phyloP scores from a whole-genome alignment of 2,329 filamentous ascomycete genomes.

The Cladosporium sp. region DNA sequence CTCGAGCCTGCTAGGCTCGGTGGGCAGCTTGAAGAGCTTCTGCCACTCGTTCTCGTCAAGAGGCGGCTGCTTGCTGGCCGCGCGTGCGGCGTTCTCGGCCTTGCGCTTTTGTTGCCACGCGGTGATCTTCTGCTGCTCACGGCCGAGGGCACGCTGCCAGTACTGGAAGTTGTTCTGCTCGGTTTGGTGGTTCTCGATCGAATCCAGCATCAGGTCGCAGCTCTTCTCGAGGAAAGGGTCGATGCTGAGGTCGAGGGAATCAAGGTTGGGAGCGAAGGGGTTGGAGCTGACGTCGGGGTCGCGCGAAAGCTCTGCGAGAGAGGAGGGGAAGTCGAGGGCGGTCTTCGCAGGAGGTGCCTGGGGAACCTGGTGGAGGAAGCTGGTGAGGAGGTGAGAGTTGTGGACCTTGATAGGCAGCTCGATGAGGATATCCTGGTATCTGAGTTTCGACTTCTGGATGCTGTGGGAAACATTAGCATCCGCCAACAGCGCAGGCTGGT shows the following conservation, averaged over 20 bases:
- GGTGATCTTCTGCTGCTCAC: constrained; percentile 93
- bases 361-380: constrained; percentile 89
- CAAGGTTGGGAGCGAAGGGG: constrained; percentile 80
- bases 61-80: constrained; percentile 77
- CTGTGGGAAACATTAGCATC: constrained; percentile 42
- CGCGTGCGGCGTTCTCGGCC: constrained; percentile 82
- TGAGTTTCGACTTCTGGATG: constrained; percentile 87
- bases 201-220: constrained; percentile 89
- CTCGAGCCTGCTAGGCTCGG: constrained; percentile 88
- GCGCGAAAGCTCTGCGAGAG: constrained; percentile 68
- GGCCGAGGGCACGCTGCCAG: constrained; percentile 87
- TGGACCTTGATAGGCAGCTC: constrained; percentile 86
- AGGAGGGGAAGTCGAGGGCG: constrained; percentile 69
- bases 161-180: constrained; percentile 99
- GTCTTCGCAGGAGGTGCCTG: constrained; percentile 51
- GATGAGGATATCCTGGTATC: constrained; percentile 87
- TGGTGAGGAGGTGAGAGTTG: constrained; percentile 95
- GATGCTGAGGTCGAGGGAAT: constrained; percentile 84
- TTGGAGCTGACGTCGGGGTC: constrained; percentile 51
- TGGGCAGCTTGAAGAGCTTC: constrained; percentile 93
- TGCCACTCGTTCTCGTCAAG: constrained; percentile 98
- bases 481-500: background rate
- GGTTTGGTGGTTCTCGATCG: constrained; percentile 95
- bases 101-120: constrained; percentile 97
- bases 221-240: constrained; percentile 98